phyloP scores from a whole-genome alignment of 768 basidiomycete species.

The Fibroporia radiculosa region DNA sequence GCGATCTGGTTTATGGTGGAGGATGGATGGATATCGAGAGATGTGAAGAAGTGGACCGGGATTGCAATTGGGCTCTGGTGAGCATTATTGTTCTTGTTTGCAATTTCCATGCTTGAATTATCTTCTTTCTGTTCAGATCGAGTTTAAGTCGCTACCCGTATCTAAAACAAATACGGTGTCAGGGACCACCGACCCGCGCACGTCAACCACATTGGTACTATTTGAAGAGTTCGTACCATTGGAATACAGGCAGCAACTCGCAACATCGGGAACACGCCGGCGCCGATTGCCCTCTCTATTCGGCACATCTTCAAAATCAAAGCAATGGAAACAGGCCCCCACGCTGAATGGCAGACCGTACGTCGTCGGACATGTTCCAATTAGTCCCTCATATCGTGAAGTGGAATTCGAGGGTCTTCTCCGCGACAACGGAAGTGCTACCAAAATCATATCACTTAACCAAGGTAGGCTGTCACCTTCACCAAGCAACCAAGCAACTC shows the following conservation, averaged over 20 bases:
- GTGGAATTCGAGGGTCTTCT: conserved; percentile 76
- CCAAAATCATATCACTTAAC: conserved; percentile 31
- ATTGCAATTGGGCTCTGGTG: conserved; percentile 91
- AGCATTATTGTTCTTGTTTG: conserved; percentile 17
- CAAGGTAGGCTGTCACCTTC: conserved; percentile 7
- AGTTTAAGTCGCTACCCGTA: conserved; percentile 74
- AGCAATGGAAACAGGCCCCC: conserved; percentile 73
- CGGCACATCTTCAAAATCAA: conserved; percentile 40
- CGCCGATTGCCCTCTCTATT: conserved; percentile 67
- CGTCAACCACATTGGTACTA: conserved; percentile 60
- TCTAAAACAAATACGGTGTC: conserved; percentile 17
- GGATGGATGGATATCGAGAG: conserved; percentile 81
- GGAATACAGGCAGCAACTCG: conserved; percentile 77
- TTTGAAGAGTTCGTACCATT: conserved; percentile 93
- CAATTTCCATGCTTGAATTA: background rate
- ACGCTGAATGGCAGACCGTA: conserved; percentile 77
- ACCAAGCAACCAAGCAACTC: conserved; percentile 25
- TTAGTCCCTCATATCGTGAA: conserved; percentile 48
- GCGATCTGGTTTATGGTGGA: conserved; percentile 71
- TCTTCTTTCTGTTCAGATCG: conserved; percentile 52
- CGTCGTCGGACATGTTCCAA: conserved; percentile 50
- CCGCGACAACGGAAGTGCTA: conserved; percentile 39
- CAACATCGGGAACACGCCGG: conserved; percentile 37
- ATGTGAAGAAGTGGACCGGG: conserved; percentile 67
- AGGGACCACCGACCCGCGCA: conserved; percentile 56